Evolutionary conservation across 345 rosid genomes (phyloP).

Genomic region (Punica granatum): DNA sequence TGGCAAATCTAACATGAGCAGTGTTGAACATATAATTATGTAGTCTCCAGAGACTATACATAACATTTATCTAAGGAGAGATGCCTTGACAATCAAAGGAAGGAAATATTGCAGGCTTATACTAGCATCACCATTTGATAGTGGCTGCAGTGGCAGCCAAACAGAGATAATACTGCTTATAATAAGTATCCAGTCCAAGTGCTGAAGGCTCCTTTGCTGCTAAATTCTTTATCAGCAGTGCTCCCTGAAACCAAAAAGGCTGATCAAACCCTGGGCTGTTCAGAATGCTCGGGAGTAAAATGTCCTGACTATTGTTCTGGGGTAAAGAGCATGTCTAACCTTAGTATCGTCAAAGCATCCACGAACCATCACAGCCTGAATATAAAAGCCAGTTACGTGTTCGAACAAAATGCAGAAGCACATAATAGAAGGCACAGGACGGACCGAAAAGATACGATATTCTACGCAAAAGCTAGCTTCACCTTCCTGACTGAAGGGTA

Average conservation of each 20-base stretch:
- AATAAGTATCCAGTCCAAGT: constrained; percentile 82
- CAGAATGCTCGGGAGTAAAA: constrained; percentile 9
- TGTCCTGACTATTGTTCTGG: constrained; percentile 10
- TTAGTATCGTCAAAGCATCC: constrained; percentile 95
- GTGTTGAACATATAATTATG: background rate
- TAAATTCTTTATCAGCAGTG: constrained; percentile 64
- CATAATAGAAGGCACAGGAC: background rate
- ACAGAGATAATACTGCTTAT: constrained; percentile 95
- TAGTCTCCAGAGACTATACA: background rate
- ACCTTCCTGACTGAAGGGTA: constrained; percentile 77
- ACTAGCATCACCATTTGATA: constrained; percentile 55
- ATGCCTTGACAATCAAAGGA: background rate
- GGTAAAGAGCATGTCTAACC: constrained; percentile 33
- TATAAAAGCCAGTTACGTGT: constrained; percentile 9
- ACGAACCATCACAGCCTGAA: constrained; percentile 78
- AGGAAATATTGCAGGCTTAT: background rate
- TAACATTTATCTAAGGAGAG: background rate
- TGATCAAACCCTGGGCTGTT: constrained; percentile 3
- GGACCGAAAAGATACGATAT: background rate
- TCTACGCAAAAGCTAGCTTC: background rate
- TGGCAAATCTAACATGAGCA: background rate
- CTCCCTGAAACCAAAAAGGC: constrained; percentile 53
- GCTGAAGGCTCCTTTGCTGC: constrained; percentile 88
- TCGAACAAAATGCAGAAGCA: background rate
- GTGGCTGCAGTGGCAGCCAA: constrained; percentile 90